Conservation (phyloP, 2,329 filamentous ascomycete species). For the Malbranchea zuffiana region DNA sequence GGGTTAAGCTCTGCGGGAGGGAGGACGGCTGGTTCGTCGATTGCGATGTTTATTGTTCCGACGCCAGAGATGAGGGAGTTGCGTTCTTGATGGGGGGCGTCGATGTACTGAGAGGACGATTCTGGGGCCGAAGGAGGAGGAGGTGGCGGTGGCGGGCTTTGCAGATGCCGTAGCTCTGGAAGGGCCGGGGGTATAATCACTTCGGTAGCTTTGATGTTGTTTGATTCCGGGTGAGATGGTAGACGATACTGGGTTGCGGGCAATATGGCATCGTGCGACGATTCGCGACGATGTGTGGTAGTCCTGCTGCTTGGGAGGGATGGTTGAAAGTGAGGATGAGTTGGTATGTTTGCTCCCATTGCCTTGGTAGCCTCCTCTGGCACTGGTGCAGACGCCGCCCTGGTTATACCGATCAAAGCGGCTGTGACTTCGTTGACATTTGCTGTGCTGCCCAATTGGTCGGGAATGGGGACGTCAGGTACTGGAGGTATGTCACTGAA, state of each 20-base stretch:
- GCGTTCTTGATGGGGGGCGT: conserved; percentile 13
- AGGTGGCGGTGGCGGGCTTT: conserved; percentile 41
- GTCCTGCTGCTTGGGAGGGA: conserved; percentile 31
- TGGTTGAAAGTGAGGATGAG: conserved; percentile 33
- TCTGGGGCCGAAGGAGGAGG: conserved; percentile 11
- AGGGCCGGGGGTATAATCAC: conserved; percentile 39
- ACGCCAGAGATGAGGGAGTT: conserved; percentile 28
- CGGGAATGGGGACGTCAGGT: conserved; percentile 47
- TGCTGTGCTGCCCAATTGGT: no score
- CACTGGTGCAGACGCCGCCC: conserved; percentile 32
- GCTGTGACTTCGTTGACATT: no score
- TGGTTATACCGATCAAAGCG: conserved; percentile 20
- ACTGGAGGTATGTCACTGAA: conserved; percentile 43
- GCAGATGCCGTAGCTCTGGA: conserved; percentile 52
- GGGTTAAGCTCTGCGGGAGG: background rate
- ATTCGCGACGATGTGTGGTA: conserved; percentile 8
- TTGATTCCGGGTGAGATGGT: conserved; percentile 9
- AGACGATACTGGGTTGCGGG: conserved; percentile 7
- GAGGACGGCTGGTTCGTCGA: conserved; percentile 24
- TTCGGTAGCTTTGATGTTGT: conserved; percentile 10
- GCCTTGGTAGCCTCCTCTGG: conserved; percentile 25
- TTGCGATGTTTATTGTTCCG: conserved; percentile 32
- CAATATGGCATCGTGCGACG: conserved; percentile 7
- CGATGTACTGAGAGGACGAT: background rate
- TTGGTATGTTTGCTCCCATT: conserved; percentile 26